Conservation (phyloP, 371 early-diverging fungal genomes). For the Apophysomyces ossiformis region DNA sequence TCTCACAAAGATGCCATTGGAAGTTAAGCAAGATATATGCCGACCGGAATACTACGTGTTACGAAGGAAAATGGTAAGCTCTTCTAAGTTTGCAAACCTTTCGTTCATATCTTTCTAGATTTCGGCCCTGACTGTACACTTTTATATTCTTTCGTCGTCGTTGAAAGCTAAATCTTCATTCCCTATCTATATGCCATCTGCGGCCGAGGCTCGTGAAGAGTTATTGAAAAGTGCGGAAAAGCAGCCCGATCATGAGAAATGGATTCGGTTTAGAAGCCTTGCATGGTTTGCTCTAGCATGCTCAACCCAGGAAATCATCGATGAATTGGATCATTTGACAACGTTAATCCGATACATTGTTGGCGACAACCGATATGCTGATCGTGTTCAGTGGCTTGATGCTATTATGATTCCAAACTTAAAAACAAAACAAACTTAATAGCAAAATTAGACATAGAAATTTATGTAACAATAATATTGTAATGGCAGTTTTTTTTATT, state of each 20-base stretch:
- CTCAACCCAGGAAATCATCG: slow-evolving; percentile 60
- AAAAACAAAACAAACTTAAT: not conserved
- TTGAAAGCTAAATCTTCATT: slow-evolving; percentile 57
- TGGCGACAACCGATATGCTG: slow-evolving; percentile 42
- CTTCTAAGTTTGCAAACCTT: not conserved
- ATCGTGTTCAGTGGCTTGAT: slow-evolving; percentile 38
- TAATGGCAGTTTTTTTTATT: too few relatives aligned
- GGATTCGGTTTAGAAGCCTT: slow-evolving; percentile 43
- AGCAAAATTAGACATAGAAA: too few relatives aligned
- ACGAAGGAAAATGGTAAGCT: slow-evolving; percentile 60
- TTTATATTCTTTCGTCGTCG: slow-evolving; percentile 56
- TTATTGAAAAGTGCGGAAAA: slow-evolving; percentile 35
- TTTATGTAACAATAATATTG: too few relatives aligned
- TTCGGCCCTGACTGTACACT: slow-evolving; percentile 47
- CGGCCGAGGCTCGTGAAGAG: slow-evolving; percentile 52
- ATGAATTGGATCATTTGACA: slow-evolving; percentile 55
- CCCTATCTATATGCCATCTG: slow-evolving; percentile 63
- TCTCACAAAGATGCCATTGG: slow-evolving; percentile 48
- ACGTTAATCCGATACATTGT: slow-evolving; percentile 45
- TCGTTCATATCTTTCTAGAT: slow-evolving; percentile 31
- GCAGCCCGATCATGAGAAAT: slow-evolving; percentile 10
- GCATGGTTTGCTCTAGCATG: slow-evolving; percentile 59
- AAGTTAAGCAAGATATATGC: slow-evolving; percentile 47
- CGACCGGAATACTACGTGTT: slow-evolving; percentile 43
- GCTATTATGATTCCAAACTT: slow-evolving; percentile 13